Evolutionary conservation across 2,329 filamentous ascomycete species (phyloP), one percentile per base, ranked within the genome.

Genomic region (Xylaria sp.): DNA sequence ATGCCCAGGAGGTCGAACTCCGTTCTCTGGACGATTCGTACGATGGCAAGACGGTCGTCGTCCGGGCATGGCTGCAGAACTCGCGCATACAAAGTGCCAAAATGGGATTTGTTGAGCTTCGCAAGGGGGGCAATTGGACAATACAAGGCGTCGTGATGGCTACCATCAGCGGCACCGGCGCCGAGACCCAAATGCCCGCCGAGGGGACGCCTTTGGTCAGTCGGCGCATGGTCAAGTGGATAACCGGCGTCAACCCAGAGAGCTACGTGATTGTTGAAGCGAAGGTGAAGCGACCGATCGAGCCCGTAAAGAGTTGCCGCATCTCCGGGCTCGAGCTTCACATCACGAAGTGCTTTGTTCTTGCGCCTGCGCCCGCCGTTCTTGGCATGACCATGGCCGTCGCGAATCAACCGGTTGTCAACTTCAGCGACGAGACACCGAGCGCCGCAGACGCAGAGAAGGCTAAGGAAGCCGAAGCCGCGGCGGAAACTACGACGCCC

Each of bases 31-130:
- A 83, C 61, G 89, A 93, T 57, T 82, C 86, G 61, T 83, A 91
- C 78, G 81, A 90, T 52, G 91, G 89, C 75, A 89, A 92, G 82
- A 87, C 88, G 34, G 86, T 60, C 5, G 57, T 46, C n/a, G 41
- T 60, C 2, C 87, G 93, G 43, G 93, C 89, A 34, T 93, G 92
- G 84, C 87, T 97, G 45, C 93, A 97, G 80, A 97, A 97, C 83
- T 89, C 92, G 36, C 89, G 95, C 72, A 90, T 91, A 74, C 95
- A 98, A 83, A 91, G 92, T 68, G 93, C 94, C 73, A 97, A 97
- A 85, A 91, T 97, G 83, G 91, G 90, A 48, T 97, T 97, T 82
- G 82, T 97, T 75, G 93, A 96, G 83, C 86, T 98, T 74, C 88
- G 93, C 71, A 87, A 93, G 80, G 89, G 92, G 79, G 84, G 87